A percentile compares a stretch with the other conserved stretches of the same genome.
Evolutionary conservation across 2,329 filamentous ascomycete genomes (phyloP).

Genomic region (Aspergillus sclerotialis): DNA sequence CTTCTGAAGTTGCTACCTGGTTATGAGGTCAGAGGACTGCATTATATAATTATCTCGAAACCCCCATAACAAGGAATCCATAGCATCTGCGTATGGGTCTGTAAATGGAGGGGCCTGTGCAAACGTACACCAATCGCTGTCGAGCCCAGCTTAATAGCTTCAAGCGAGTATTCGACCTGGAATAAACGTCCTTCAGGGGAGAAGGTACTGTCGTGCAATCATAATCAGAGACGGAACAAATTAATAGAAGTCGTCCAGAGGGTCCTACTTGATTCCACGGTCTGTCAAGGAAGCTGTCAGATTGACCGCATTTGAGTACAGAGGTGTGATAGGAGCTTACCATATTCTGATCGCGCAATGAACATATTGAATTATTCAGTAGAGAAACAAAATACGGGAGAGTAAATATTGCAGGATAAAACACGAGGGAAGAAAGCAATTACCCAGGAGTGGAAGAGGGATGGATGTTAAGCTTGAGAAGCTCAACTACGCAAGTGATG

Average conservation of each 20-base stretch:
- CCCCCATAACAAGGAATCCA: neutral
- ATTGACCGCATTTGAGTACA: conserved; percentile 20
- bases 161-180: conserved; percentile 99
- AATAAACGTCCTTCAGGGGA: conserved; percentile 98
- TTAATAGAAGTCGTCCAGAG: conserved; percentile 6
- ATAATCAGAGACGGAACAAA: conserved; percentile 16
- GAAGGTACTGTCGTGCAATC: conserved; percentile 67
- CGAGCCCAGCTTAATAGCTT: conserved; percentile 98
- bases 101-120: no score
- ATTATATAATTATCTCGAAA: neutral
- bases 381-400: conserved; percentile 1
- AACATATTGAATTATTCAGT: conserved; percentile 67
- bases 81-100: neutral
- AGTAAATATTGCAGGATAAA: neutral
- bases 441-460: conserved; percentile 4
- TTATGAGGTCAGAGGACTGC: conserved; percentile 7
- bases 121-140: conserved; percentile 81
- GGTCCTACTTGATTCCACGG: conserved; percentile 88
- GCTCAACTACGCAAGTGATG: conserved; percentile 32
- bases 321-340: conserved; percentile 49
- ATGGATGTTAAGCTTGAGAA: conserved; percentile 19
- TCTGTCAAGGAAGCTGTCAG: conserved; percentile 52
- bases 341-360: conserved; percentile 99
- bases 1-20: conserved; percentile 80
- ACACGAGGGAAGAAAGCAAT: conserved; percentile 1